Evolutionary conservation across 139 green algal genomes (phyloP).

Genomic region (Klebsormidium nitens): DNA sequence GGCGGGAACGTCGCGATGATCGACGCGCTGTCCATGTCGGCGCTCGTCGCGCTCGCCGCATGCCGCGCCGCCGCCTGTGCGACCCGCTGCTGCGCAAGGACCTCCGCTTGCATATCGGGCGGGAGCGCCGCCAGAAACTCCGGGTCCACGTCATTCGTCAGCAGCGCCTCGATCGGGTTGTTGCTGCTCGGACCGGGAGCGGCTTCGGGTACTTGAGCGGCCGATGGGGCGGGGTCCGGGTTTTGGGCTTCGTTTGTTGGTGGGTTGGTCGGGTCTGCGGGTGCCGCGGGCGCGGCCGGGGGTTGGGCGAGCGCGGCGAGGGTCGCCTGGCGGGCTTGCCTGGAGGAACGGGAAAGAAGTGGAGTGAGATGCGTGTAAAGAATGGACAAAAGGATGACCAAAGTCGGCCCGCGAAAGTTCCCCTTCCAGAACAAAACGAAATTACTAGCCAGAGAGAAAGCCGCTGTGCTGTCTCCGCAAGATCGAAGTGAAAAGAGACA

Average conservation of each 20-base stretch:
- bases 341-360: too few relatives aligned
- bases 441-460: too few relatives aligned
- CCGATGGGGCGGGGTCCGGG: not conserved
- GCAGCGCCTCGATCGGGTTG: not conserved
- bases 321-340: too few relatives aligned
- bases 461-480: too few relatives aligned
- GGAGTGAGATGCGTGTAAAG: too few relatives aligned
- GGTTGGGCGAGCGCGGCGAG: too few relatives aligned
- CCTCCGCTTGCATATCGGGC: constrained; percentile 81
- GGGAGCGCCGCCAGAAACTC: constrained; percentile 92
- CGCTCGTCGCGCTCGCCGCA: not conserved
- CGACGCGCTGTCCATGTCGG: constrained; percentile 74
- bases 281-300: not conserved
- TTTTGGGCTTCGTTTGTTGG: too few relatives aligned
- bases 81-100: constrained; percentile 70
- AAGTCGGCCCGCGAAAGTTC: too few relatives aligned
- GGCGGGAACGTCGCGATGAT: constrained; percentile 79
- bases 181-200: not conserved
- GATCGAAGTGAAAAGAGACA: too few relatives aligned
- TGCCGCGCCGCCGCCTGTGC: not conserved
- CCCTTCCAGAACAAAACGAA: too few relatives aligned
- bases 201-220: not conserved
- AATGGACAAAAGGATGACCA: too few relatives aligned
- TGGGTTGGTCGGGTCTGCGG: not conserved
- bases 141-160: constrained; percentile 70